phyloP scores from a whole-genome alignment of 192 early-diverging fungal species.

The Chytriomyces sp. region DNA sequence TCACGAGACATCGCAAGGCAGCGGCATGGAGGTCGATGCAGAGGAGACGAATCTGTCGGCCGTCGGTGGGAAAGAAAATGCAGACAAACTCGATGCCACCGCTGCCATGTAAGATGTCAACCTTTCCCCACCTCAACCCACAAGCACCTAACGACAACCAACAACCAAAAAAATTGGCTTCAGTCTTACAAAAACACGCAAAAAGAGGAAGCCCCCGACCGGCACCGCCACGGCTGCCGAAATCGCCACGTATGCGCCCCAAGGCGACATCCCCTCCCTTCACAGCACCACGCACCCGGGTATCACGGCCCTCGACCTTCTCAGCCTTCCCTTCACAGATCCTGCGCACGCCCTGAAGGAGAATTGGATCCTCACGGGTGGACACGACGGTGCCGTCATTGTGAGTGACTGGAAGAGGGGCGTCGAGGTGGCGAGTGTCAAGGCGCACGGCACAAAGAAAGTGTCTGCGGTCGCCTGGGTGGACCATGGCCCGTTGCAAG shows the following conservation, averaged over 20 bases:
- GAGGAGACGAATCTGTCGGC: conserved; percentile 49
- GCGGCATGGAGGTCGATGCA: conserved; percentile 56
- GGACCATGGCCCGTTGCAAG: conserved; percentile 49
- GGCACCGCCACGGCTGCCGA: conserved; percentile 66
- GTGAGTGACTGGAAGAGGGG: conserved; percentile 65
- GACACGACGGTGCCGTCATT: conserved; percentile 74
- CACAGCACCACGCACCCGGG: conserved; percentile 76
- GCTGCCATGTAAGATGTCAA: conserved; percentile 30
- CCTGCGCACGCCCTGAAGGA: conserved; percentile 16
- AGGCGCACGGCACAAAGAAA: conserved; percentile 80
- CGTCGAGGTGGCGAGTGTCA: conserved; percentile 62
- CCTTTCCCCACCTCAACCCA: neutral
- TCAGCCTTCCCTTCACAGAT: conserved; percentile 13
- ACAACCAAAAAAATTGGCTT: neutral
- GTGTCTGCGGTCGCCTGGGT: conserved; percentile 74
- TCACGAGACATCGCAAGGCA: neutral
- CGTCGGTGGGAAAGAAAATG: conserved; percentile 35
- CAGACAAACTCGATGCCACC: conserved; percentile 38
- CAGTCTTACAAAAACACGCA: conserved; percentile 53
- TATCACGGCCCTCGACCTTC: conserved; percentile 45
- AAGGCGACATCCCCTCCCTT: conserved; percentile 59
- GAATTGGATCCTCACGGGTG: conserved; percentile 74
- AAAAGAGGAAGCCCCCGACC: conserved; percentile 81
- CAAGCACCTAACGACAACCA: neutral
- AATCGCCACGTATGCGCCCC: conserved; percentile 59